These are phyloP conservation scores for Phytopythium aichiense DNA, from an alignment of 352 stramenopile species.

Conservation along the genomic window DNA sequence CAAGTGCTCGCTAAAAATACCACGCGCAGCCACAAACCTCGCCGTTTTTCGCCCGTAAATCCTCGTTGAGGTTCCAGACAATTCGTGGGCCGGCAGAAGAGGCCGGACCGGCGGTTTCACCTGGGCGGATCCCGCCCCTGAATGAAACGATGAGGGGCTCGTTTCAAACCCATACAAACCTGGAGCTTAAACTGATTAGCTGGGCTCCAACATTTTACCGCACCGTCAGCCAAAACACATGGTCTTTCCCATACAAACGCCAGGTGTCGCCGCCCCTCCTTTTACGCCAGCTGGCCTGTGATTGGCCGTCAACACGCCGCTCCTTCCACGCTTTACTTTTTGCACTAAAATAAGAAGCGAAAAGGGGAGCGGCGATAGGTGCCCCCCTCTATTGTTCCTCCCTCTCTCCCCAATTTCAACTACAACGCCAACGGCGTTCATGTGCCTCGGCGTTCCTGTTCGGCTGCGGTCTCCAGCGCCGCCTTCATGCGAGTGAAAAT, in stretches of 20 bases:
- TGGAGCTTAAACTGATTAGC: not conserved
- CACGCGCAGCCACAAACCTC: not conserved
- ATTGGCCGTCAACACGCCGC: not conserved
- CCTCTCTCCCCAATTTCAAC: constrained; percentile 7
- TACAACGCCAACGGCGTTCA: constrained; percentile 3
- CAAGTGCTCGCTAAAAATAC: not conserved
- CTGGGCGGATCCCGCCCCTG: too few species aligned
- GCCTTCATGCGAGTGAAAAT: not conserved
- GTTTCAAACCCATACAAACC: not conserved
- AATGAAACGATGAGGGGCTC: too few species aligned
- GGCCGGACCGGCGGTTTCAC: not conserved
- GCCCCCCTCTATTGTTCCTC: constrained; percentile 2
- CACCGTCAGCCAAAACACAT: not conserved
- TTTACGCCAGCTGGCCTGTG: not conserved
- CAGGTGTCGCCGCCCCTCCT: not conserved
- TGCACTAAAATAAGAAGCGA: constrained; percentile 6
- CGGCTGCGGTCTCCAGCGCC: too few species aligned
- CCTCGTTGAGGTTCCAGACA: constrained; percentile 2
- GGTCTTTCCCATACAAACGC: not conserved
- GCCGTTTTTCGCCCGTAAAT: not conserved
- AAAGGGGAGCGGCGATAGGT: not conserved
- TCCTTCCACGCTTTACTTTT: constrained; percentile 1
- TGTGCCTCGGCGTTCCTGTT: not conserved
- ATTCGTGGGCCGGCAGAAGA: not conserved
- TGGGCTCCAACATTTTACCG: not conserved